Evolutionary conservation across 306 rosid species (phyloP), one percentile per base, ranked within the genome.

Genomic region (Quercus gilva): DNA sequence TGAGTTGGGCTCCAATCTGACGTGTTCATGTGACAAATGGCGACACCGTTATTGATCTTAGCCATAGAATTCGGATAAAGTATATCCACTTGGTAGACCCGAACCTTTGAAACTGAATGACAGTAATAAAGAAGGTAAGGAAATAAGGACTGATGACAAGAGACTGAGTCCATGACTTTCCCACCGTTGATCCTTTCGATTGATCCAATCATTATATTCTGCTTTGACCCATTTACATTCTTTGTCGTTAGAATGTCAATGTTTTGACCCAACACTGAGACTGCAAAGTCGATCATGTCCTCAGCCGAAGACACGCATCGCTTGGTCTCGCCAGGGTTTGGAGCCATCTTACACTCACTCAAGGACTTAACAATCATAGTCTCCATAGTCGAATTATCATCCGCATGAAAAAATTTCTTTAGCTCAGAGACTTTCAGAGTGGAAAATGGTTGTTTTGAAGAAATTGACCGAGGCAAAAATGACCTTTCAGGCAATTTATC

Each of bases 401-500:
- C 85, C 1, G 93, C 94, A 75, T 84, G 88, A 84, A 92, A 96
- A 5, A 93, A 81, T 14, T 64, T 58, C 78, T 93, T 96, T 81
- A 96, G 64, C 63, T 83, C 90, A 0, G 76, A 9, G 37, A 90
- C 58, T 58, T 95, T 91, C 6, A 98, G 78, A 0, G 89, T 60
- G 0, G 99, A 84, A 70, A 96, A 96, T 0, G 99, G 99, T 75
- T 93, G 78, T 90, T 93, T 93, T 0, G 96, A 86, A 12, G 87
- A 26, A 2, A 96, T 89, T 0, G 79, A 79, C n/a, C 97, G 90
- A 84, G 99, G 99, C 31, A 96, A 63, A 85, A 96, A 96, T 33
- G 98, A 93, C 93, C 97, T 93, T 84, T 83, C 26, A 0, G 99
- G 99, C 92, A 93, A 89, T 87, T 87, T 96, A 86, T 96, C 99